Base-by-base conservation (phyloP, 2,329 filamentous ascomycete genomes). In the Chaetomium strumarium region DNA sequence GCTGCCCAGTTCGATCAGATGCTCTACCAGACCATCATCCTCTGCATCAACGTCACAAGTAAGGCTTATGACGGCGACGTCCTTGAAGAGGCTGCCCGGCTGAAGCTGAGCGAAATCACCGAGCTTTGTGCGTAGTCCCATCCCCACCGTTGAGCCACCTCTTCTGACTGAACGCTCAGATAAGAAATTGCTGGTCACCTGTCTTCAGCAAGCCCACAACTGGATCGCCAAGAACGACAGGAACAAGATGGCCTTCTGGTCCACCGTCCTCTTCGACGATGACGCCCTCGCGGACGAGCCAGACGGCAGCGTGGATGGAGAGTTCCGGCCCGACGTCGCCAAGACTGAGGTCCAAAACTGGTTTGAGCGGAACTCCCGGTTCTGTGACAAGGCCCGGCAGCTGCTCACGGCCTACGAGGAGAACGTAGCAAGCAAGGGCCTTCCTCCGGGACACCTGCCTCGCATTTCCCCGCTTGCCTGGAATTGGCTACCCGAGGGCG, bases 171-270 rank as follows among this genome's bases (percentile, higher is more conserved):
- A 63, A 59, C 44, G 19, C 24, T 2, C 49, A 84, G 81, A 82
- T 65, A 85, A 86, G 59, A 85, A 84, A 61, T 69, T 86, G 1
- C 71, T 86, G 2, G 81, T 86, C 2, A 85, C 82, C 0, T 80
- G 79, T 2, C 67, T 86, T 12, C 83, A 86, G 61, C 81, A 85
- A 64, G 79, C 81, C 2, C 82, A 85, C 59, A 86, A 86, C 64
- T 85, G 83, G 81, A 83, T 81, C 1, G 81, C 82, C 51, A 84
- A 84, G 56, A 83, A 85, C 60, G 82, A 85, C 61, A 72, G 83
- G 34, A 85, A 85, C 66, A 86, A 86, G 64, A 85, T 85, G 80
- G 75, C 78, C 0, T 85, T 86, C 55, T 86, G 83, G 82, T 80
- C 79, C 51, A 79, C 82, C 49, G 79, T 85, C 29, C 68, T 86